phyloP scores from a whole-genome alignment of 2,329 filamentous ascomycete genomes.

The Thielaviopsis populi region DNA sequence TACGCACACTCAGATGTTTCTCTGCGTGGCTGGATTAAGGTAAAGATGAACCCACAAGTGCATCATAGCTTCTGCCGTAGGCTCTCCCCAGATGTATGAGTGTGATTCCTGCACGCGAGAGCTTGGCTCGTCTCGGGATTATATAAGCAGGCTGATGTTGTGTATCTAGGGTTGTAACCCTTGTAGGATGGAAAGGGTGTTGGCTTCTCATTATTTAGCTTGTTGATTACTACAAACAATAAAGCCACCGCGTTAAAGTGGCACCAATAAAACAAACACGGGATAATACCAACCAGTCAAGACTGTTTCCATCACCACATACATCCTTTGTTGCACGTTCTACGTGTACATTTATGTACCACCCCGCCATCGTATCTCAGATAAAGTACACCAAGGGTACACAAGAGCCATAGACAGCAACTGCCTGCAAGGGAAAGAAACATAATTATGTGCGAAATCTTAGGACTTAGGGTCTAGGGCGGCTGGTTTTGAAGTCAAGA shows the following conservation, averaged over 20 bases:
- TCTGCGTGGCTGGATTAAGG: neutral
- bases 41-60: no score
- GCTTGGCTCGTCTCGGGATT: neutral
- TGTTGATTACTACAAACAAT: neutral
- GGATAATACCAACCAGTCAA: neutral
- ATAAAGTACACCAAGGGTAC: neutral
- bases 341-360: neutral
- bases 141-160: neutral
- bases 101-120: neutral
- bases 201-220: neutral
- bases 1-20: neutral
- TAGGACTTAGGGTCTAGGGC: neutral
- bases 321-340: neutral
- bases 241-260: neutral
- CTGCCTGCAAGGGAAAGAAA: neutral
- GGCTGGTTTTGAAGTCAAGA: no score
- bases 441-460: neutral
- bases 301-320: neutral
- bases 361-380: neutral
- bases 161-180: neutral
- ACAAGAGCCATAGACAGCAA: neutral
- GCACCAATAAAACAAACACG: neutral
- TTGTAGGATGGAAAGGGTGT: no score
- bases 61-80: neutral
- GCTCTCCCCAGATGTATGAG: neutral